Conservation (phyloP, 768 basidiomycete species). For the Hortiboletus campestris region DNA sequence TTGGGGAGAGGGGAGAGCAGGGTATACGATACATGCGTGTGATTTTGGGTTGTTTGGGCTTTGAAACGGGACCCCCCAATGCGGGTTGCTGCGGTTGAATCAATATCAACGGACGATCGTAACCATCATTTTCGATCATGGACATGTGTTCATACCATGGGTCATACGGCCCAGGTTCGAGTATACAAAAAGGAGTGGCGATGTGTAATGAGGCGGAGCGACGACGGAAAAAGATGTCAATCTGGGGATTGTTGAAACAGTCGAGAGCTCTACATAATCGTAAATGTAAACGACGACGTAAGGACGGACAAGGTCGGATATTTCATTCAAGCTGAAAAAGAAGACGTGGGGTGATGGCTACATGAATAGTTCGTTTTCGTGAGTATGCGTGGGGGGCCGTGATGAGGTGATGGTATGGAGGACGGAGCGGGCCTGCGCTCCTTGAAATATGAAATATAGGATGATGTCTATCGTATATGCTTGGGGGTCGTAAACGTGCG, state of each 20-base stretch:
- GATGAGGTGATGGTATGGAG: conserved; percentile 4
- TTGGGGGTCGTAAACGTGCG: conserved; percentile 23
- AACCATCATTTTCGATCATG: not conserved
- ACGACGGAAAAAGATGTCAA: not conserved
- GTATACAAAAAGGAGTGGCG: not conserved
- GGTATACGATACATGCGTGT: not conserved
- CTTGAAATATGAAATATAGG: not conserved
- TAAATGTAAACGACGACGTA: conserved; percentile 10
- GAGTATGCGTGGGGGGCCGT: conserved; percentile 16
- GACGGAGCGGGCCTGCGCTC: conserved; percentile 12
- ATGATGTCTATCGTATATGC: conserved; percentile 27
- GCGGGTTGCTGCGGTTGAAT: not conserved
- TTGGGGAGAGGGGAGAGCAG: not conserved
- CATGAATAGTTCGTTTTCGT: conserved; percentile 14
- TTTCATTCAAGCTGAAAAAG: conserved; percentile 5
- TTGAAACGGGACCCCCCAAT: not conserved
- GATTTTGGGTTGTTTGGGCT: too few relatives aligned
- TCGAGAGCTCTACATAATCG: not conserved
- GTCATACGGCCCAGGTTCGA: not conserved
- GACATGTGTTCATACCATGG: not conserved
- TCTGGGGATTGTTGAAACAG: not conserved
- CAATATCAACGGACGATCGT: not conserved
- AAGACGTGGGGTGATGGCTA: conserved; percentile 8
- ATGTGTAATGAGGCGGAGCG: not conserved
- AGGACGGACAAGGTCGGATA: conserved; percentile 18